Conservation (phyloP, 1,284 basidiomycete genomes). For the Trichosporon faecale region DNA sequence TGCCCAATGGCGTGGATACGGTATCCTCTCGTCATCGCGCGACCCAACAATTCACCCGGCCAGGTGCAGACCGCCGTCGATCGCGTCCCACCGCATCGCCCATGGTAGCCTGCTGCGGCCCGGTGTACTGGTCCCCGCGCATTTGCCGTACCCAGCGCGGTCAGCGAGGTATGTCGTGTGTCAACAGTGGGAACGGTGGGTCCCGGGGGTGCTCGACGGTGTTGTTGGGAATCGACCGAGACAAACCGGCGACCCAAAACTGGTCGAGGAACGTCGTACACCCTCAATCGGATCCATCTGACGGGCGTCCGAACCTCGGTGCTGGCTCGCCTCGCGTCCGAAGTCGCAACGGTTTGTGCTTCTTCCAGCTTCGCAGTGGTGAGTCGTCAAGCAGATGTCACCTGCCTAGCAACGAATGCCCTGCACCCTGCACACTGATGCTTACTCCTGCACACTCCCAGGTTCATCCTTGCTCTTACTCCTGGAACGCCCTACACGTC, state of each 20-base stretch:
- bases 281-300: neutral
- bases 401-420: neutral
- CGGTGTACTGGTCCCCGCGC: neutral
- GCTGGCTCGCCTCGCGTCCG: neutral
- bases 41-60: neutral
- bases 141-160: neutral
- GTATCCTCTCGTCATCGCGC: neutral
- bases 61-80: neutral
- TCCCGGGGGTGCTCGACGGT: neutral
- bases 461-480: neutral
- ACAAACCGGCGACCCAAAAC: neutral
- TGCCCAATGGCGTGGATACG: neutral
- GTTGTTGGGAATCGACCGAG: neutral
- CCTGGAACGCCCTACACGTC: neutral
- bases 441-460: neutral
- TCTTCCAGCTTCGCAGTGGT: neutral
- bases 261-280: neutral
- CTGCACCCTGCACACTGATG: neutral
- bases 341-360: neutral
- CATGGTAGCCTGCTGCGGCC: neutral
- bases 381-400: neutral
- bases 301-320: neutral
- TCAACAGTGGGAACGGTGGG: neutral
- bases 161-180: neutral
- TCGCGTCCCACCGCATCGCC: neutral